Evolutionary conservation across 2,329 filamentous ascomycete genomes (phyloP), one percentile per base, ranked within the genome.

Genomic region (Monilinia fructigena): DNA sequence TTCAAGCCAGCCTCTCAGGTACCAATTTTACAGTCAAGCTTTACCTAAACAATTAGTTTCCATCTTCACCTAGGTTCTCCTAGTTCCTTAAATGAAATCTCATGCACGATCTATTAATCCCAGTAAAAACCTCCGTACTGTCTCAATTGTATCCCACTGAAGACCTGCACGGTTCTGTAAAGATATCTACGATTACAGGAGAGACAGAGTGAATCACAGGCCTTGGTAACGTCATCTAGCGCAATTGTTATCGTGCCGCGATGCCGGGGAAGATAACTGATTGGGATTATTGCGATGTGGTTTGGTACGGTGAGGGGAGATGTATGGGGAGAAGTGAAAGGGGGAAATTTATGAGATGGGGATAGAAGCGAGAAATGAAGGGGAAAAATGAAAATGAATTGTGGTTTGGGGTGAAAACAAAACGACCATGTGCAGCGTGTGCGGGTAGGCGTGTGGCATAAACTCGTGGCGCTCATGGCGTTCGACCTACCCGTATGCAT

Each of bases 151-250:
- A 59, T 52, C 28, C 62, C 63, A 45, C 55, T 59, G 63, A 50
- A 53, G 23, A 65, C 7, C 63, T 65, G 63, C 63, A 65, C 54
- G 47, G 55, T 48, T 65, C 54, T 58, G 35, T 42, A 59, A 45
- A 35, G 63, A 60, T 31, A 47, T 42, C 28, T 8, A 45, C 45
- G 47, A 50, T 47, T 48, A 58, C 35, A 56, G 42, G 38, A 60
- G 45, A 38, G 52, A 42, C 50, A 42, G 50, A 35, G 38, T 55
- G 42, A 52, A 35, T 35, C 50, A 16, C 12, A 45, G 28, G 42
- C 45, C 54, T 52, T 60, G 18, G 63, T 60, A 65, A 65, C 63
- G 63, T 60, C 63, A 65, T 60, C 35, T 65, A 65, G 63, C 45
- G 63, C 55, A n/a, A 65, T 40, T 52, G 31, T 16, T 18, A 47